A percentile compares a stretch with the other conserved stretches of the same genome.
Conservation (phyloP, 352 stramenopile species). For the Thraustotheca clavata region DNA sequence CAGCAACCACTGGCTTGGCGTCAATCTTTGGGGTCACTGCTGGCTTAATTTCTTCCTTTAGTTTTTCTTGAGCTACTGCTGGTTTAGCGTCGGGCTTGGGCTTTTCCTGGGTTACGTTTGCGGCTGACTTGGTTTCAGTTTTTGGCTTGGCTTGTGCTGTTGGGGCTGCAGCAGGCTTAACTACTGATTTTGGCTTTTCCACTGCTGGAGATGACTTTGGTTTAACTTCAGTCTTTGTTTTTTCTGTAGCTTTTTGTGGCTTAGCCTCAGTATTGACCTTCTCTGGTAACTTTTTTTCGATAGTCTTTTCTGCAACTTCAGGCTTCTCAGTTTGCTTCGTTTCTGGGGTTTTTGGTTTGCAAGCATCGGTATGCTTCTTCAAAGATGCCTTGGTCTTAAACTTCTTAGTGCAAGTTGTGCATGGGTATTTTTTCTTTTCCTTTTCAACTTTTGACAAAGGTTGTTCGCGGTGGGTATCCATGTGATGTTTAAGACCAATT, state of each 20-base stretch:
- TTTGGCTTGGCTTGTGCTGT: neutral
- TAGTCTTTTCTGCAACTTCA: too few species aligned
- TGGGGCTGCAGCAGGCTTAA: neutral
- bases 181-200: too few species aligned
- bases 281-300: too few species aligned
- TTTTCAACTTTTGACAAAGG: neutral
- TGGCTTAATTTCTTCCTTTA: too few species aligned
- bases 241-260: too few species aligned
- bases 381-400: neutral
- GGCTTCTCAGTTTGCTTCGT: too few species aligned
- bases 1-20: neutral
- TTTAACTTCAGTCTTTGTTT: neutral
- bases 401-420: neutral
- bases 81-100: too few species aligned
- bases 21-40: neutral
- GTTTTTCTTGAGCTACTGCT: too few species aligned
- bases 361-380: neutral
- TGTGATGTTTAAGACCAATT: neutral
- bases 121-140: neutral
- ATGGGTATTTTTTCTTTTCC: neutral
- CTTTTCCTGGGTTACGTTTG: neutral
- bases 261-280: too few species aligned
- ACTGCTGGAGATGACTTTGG: too few species aligned
- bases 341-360: neutral
- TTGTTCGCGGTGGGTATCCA: neutral